Evolutionary conservation across 192 early-diverging fungal species (phyloP).

Genomic region (Oehlia diaphana): DNA sequence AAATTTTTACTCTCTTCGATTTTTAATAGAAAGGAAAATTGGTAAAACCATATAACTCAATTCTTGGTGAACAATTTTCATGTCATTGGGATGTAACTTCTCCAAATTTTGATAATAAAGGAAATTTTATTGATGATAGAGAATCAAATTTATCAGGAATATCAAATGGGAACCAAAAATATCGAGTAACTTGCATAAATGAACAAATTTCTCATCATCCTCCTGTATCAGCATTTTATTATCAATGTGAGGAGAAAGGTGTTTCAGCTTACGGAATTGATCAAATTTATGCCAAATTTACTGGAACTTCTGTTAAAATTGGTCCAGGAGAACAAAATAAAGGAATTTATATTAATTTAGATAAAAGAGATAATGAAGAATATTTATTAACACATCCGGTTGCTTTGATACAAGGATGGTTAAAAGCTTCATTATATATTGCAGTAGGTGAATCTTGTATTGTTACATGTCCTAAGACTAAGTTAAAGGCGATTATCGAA

Average conservation of each 20-base stretch:
- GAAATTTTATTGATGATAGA: constrained; percentile 35
- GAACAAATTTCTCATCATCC: constrained; percentile 67
- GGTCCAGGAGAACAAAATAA: constrained; percentile 63
- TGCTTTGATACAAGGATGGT: constrained; percentile 67
- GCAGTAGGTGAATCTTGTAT: constrained; percentile 58
- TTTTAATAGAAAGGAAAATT: constrained; percentile 37
- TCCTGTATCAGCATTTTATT: constrained; percentile 61
- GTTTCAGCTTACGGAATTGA: constrained; percentile 66
- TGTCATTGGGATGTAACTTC: constrained; percentile 52
- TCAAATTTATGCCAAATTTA: constrained; percentile 73
- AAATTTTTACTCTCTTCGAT: neutral
- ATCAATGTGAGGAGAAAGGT: constrained; percentile 61
- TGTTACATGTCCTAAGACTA: constrained; percentile 63
- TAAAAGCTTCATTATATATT: constrained; percentile 64
- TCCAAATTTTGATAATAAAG: constrained; percentile 39
- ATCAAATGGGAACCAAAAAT: constrained; percentile 23
- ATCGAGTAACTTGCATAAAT: constrained; percentile 56
- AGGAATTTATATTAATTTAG: constrained; percentile 65
- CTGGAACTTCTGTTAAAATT: constrained; percentile 71
- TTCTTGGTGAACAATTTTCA: constrained; percentile 58
- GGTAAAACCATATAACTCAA: constrained; percentile 59
- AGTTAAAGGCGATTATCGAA: constrained; percentile 59
- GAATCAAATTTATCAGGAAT: constrained; percentile 14
- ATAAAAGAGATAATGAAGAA: constrained; percentile 58
- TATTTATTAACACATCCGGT: constrained; percentile 67